Evolutionary conservation across 148 eudicot species (phyloP), one percentile per base, ranked within the genome.

Genomic region (Gaultheria prostrata): DNA sequence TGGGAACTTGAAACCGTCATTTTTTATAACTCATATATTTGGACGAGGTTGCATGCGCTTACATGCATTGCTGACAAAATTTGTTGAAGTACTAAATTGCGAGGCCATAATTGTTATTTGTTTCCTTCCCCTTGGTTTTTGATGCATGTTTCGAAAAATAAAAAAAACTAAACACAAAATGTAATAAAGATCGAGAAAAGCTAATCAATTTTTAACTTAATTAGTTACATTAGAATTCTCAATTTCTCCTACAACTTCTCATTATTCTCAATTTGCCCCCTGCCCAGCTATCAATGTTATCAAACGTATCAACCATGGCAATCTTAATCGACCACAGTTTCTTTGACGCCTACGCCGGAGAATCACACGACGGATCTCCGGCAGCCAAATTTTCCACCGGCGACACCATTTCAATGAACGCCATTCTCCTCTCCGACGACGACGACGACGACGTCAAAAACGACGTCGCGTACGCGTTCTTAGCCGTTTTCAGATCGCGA

Each of bases 351-450:
- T 90, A 85, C 21, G 87, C 82, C 26, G 92, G 92, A 1, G 87
- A 88, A 77, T 86, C 92, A 14, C 85, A 61, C 65, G 84, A 88
- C 20, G 89, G 89, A 2, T 83, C 80, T 6, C 86, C 86, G 18
- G 86, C 86, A 0, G 89, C 89, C 5, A 86, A 79, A 70, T 86
- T 90, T 11, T 86, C 84, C 81, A 90, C 85, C 3, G 92, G 92
- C 5, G 92, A 90, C 79, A 82, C 82, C 1, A 51, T 90, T 39
- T 86, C 86, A 15, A 45, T 90, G 76, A 78, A 59, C 26, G 69
- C 86, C 0, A 35, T 84, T 15, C 21, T 48, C 70, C 56, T 86
- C 5, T 33, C 79, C 3, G 2, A 49, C 26, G 45, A 80, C 1
- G 43, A 77, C 8, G 48, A 80, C 65, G 17, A 24, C 51, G 13